Evolutionary conservation across 495 filamentous ascomycete genomes (phyloP).

Genomic region (Hypoxylon crocopeplum): DNA sequence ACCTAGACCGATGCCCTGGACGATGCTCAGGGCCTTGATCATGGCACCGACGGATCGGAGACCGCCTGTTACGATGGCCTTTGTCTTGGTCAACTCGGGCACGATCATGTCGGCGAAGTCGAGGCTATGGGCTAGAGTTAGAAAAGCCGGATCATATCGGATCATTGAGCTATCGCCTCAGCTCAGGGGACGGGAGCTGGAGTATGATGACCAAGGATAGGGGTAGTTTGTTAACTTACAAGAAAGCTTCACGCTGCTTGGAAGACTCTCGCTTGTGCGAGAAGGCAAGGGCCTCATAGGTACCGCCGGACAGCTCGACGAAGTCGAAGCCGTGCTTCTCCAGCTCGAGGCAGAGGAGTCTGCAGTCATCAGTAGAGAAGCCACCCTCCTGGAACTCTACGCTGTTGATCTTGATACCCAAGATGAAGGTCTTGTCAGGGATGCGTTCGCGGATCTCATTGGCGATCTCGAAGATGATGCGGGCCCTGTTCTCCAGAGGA

Average conservation of each 20-base stretch:
- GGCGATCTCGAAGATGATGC: slow-evolving; percentile 56
- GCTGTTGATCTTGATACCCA: slow-evolving; percentile 57
- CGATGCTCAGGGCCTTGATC: slow-evolving; percentile 61
- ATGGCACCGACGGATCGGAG: slow-evolving; percentile 65
- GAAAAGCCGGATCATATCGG: too few relatives aligned
- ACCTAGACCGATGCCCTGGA: slow-evolving; percentile 64
- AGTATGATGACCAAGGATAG: too few relatives aligned
- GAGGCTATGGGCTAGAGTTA: slow-evolving; percentile 36
- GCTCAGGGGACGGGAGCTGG: too few relatives aligned
- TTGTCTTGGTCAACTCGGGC: slow-evolving; percentile 61
- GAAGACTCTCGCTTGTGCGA: slow-evolving; percentile 60
- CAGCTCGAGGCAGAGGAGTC: slow-evolving; percentile 58
- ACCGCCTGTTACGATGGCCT: slow-evolving; percentile 67
- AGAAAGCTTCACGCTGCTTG: slow-evolving; percentile 67
- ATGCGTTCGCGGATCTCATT: slow-evolving; percentile 43
- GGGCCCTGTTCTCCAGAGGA: slow-evolving; percentile 56
- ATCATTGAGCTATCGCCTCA: too few relatives aligned
- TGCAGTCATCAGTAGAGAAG: slow-evolving; percentile 62
- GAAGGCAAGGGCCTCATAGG: slow-evolving; percentile 62
- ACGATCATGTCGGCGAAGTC: slow-evolving; percentile 68
- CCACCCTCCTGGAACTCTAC: slow-evolving; percentile 48
- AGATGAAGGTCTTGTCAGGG: slow-evolving; percentile 36
- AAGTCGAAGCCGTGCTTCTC: slow-evolving; percentile 67
- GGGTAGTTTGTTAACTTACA: slow-evolving; percentile 35
- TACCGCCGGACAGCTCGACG: slow-evolving; percentile 70